Evolutionary conservation across 2,329 filamentous ascomycete genomes (phyloP).

Genomic region (Apiospora phragmitis): DNA sequence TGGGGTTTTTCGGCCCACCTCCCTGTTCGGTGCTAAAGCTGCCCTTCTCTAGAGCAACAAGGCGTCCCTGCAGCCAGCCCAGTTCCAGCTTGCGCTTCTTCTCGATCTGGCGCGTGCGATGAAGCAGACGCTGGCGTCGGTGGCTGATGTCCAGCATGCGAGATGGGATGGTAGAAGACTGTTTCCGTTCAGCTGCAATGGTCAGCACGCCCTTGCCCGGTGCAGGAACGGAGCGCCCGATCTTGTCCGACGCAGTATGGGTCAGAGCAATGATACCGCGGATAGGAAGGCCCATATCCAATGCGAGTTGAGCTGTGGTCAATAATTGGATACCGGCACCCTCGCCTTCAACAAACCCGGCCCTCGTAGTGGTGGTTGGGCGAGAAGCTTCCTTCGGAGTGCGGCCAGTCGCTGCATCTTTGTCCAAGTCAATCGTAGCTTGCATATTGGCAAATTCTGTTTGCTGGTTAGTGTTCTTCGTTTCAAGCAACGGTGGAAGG

Average conservation of each 20-base stretch:
- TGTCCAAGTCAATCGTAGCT: conserved; percentile 34
- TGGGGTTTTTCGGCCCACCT: background rate
- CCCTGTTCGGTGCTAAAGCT: conserved; percentile 1
- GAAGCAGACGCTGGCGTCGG: conserved; percentile 26
- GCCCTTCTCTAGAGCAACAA: background rate
- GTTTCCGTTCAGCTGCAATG: conserved; percentile 27
- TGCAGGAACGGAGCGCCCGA: conserved; percentile 38
- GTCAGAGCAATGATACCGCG: conserved; percentile 34
- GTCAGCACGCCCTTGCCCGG: conserved; percentile 38
- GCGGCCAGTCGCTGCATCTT: conserved; percentile 29
- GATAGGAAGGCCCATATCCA: conserved; percentile 37
- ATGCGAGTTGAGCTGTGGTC: conserved; percentile 32
- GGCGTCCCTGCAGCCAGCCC: background rate
- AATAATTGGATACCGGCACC: conserved; percentile 38
- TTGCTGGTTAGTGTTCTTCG: background rate
- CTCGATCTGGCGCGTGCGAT: conserved; percentile 21
- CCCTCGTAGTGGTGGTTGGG: conserved; percentile 32
- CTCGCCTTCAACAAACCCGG: conserved; percentile 38
- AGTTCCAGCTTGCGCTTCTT: conserved; percentile 20
- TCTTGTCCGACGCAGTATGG: conserved; percentile 34
- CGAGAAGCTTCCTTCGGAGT: conserved; percentile 35
- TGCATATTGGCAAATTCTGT: conserved; percentile 36
- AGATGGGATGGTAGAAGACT: conserved; percentile 18
- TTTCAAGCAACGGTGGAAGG: accelerated
- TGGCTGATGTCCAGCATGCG: conserved; percentile 28